Base-by-base conservation (phyloP, 1,284 basidiomycete species). In the Ustilago trichophora region DNA sequence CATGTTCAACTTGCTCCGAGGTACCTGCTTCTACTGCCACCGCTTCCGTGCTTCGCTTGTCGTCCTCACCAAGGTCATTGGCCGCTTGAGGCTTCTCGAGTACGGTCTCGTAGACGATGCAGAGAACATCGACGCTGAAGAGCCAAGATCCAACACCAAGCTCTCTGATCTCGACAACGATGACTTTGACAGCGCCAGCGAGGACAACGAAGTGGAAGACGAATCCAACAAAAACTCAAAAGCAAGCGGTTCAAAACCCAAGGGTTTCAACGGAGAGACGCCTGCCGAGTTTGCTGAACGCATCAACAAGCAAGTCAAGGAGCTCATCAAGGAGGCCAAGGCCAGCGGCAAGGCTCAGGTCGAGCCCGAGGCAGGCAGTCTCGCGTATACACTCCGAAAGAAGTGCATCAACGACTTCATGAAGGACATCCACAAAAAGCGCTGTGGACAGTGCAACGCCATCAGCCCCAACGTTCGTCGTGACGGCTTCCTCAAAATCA, bases 1-100 rank as follows among this genome's bases (percentile, higher is more conserved):
- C 78, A 90, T 91, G 85, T 94, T 90, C 82, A 90, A 91, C 72
- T 83, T 98, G 45, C 85, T 99, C 13, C 88, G 93, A 48, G 90
- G 89, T 36, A 90, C 89, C n/a, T 99, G 96, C 84, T 84, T 96
- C 79, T 98, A 91, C 83, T 99, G 96, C 83, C 95, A 98, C 83
- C 87, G 86, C 73, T 97, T 98, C 84, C 93, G 95, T 21, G 54
- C 54, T 11, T 42, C 69, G 91, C 82, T 92, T 37, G 87, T 87
- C 75, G 91, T 90, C 27, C 55, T 73, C 34, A 64, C 71, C 42
- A 75, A 75, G 84, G 95, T 90, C 80, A 84, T 88, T 26, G 93
- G 92, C 8, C 92, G 95, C 77, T 85, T 98, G 49, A 87, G 88
- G n/a, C 84, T 98, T 21, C 85, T 98, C 64, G 93, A 98, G 75